A percentile compares a stretch with the other conserved stretches of the same genome.
Conservation (phyloP, 805 yeast genomes). For the Pichia occidentalis region DNA sequence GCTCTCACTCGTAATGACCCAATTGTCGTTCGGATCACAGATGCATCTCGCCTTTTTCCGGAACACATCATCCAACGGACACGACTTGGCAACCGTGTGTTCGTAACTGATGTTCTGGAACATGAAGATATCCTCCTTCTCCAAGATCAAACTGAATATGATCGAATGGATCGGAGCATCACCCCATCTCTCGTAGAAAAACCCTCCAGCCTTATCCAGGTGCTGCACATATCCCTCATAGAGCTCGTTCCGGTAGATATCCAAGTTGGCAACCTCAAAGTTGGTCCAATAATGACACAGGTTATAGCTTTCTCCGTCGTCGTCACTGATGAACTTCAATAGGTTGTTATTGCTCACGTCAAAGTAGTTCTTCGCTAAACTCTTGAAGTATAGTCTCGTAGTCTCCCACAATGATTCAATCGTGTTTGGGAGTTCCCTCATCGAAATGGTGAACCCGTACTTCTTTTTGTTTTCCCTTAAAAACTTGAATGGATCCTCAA, state of each 20-base stretch:
- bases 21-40: constrained; percentile 65
- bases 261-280: constrained; percentile 67
- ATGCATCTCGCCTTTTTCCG: constrained; percentile 56
- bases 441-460: constrained; percentile 48
- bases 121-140: constrained; percentile 60
- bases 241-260: constrained; percentile 50
- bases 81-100: constrained; percentile 73
- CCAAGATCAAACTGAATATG: constrained; percentile 39
- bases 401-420: constrained; percentile 47
- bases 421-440: constrained; percentile 44
- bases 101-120: constrained; percentile 77
- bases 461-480: constrained; percentile 44
- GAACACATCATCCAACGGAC: constrained; percentile 62
- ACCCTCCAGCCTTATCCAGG: constrained; percentile 67
- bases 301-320: constrained; percentile 58
- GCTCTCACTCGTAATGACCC: constrained; percentile 44
- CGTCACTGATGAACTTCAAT: constrained; percentile 57
- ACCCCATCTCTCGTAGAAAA: constrained; percentile 88
- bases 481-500: constrained; percentile 48
- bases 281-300: constrained; percentile 81
- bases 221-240: constrained; percentile 56
- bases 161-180: constrained; percentile 55
- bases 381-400: constrained; percentile 36
- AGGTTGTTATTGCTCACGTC: constrained; percentile 31
- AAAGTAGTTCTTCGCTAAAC: constrained; percentile 11